Percentiles rank a stretch among this genome's conserved stretches.
Conservation (phyloP, 2,329 filamentous ascomycete species). For the Exophiala calicioides region DNA sequence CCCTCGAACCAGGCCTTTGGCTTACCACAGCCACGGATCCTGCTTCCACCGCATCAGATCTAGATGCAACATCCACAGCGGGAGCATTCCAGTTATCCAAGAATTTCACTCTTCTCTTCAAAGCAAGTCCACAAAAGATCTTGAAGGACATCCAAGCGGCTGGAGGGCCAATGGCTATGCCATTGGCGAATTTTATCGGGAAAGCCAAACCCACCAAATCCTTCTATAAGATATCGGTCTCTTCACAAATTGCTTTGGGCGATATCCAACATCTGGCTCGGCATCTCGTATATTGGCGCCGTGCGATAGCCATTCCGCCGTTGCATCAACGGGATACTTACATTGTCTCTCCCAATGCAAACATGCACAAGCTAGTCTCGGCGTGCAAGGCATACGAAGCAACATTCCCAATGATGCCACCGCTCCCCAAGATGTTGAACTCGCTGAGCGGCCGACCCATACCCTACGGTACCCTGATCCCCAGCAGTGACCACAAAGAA, state of each 20-base stretch:
- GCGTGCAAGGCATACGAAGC: conserved; percentile 73
- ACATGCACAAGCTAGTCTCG: conserved; percentile 68
- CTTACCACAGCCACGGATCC: conserved; percentile 82
- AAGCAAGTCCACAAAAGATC: conserved; percentile 79
- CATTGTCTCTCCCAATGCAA: conserved; percentile 86
- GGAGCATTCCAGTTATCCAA: conserved; percentile 67
- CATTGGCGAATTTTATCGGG: conserved; percentile 72
- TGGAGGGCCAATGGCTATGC: conserved; percentile 70
- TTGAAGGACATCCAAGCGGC: conserved; percentile 69
- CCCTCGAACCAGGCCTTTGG: conserved; percentile 70
- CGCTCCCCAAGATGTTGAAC: conserved; percentile 83
- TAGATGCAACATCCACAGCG: conserved; percentile 44
- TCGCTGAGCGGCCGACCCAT: conserved; percentile 77
- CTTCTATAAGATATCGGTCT: conserved; percentile 69
- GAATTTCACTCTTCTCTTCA: conserved; percentile 81
- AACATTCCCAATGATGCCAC: conserved; percentile 79
- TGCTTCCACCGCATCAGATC: conserved; percentile 57
- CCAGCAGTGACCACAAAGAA: conserved; percentile 81
- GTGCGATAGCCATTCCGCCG: conserved; percentile 86
- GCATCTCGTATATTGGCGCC: conserved; percentile 94
- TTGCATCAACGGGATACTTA: conserved; percentile 88
- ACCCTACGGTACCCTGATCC: conserved; percentile 80
- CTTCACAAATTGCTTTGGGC: conserved; percentile 66
- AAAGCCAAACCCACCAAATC: conserved; percentile 62
- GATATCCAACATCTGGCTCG: conserved; percentile 86